A percentile compares a stretch with the other conserved stretches of the same genome.
These are phyloP conservation scores for Coemansia reversa DNA, from an alignment of 192 early-diverging fungal genomes.

Conservation along the genomic window DNA sequence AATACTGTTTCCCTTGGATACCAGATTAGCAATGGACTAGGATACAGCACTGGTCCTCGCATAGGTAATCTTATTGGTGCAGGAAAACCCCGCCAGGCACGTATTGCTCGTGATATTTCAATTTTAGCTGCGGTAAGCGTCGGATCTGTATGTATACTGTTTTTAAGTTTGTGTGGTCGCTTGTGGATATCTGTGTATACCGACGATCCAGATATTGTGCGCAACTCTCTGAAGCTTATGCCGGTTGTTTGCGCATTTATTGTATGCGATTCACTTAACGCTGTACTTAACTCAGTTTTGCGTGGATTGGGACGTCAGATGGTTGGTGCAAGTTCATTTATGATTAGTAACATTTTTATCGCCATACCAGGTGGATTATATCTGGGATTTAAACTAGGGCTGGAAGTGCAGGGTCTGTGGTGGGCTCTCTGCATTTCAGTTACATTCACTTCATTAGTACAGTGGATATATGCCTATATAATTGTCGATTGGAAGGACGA, in stretches of 20 bases:
- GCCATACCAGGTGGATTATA: conserved; percentile 49
- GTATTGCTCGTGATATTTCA: conserved; percentile 59
- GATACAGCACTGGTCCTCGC: conserved; percentile 71
- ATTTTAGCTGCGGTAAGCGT: conserved; percentile 57
- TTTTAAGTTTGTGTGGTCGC: conserved; percentile 14
- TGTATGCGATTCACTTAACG: conserved; percentile 55
- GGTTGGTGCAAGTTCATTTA: conserved; percentile 44
- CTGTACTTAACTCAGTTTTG: conserved; percentile 52
- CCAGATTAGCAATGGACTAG: conserved; percentile 69
- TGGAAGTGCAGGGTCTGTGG: conserved; percentile 37
- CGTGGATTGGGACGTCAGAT: conserved; percentile 54
- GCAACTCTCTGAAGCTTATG: conserved; percentile 66
- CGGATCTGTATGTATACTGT: conserved; percentile 22
- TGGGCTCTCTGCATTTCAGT: conserved; percentile 29
- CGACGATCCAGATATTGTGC: conserved; percentile 63
- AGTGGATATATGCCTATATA: conserved; percentile 19
- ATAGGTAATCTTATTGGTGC: conserved; percentile 74
- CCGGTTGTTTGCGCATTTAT: conserved; percentile 71
- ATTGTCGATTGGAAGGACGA: conserved; percentile 34
- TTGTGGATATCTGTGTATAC: conserved; percentile 58
- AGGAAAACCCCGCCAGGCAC: conserved; percentile 55
- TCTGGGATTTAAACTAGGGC: conserved; percentile 33
- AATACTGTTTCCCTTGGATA: conserved; percentile 66
- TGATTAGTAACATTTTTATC: conserved; percentile 51
- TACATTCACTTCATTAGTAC: conserved; percentile 11